phyloP scores from a whole-genome alignment of 176 grass and related monocot genomes.

The Oryza punctata region DNA sequence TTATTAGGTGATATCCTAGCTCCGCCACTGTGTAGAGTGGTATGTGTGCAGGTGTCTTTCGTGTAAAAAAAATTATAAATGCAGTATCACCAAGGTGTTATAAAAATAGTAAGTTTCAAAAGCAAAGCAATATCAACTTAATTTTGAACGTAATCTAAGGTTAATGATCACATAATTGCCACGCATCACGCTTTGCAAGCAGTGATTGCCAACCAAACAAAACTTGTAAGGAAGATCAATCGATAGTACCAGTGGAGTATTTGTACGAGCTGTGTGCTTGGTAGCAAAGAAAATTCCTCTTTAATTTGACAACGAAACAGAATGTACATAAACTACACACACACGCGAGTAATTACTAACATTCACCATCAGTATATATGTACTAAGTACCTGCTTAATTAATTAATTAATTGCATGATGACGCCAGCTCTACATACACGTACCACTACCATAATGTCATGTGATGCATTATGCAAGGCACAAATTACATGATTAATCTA shows the following conservation, averaged over 20 bases:
- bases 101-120: background rate
- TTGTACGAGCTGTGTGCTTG: background rate
- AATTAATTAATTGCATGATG: background rate
- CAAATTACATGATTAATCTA: background rate
- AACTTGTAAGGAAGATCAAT: background rate
- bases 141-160: background rate
- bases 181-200: background rate
- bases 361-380: background rate
- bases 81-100: no score
- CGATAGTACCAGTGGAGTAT: background rate
- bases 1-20: no score
- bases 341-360: background rate
- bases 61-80: no score
- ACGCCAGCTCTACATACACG: background rate
- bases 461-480: background rate
- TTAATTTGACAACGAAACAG: conserved; percentile 16
- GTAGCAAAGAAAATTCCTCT: background rate
- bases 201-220: background rate
- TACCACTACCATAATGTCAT: background rate
- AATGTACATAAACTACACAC: background rate
- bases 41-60: no score
- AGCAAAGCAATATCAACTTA: background rate
- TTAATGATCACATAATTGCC: background rate
- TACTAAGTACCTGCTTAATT: background rate
- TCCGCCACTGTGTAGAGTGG: no score